phyloP scores from a whole-genome alignment of 1,139 yeast genomes.

The Suhomyces ambrosiae region DNA sequence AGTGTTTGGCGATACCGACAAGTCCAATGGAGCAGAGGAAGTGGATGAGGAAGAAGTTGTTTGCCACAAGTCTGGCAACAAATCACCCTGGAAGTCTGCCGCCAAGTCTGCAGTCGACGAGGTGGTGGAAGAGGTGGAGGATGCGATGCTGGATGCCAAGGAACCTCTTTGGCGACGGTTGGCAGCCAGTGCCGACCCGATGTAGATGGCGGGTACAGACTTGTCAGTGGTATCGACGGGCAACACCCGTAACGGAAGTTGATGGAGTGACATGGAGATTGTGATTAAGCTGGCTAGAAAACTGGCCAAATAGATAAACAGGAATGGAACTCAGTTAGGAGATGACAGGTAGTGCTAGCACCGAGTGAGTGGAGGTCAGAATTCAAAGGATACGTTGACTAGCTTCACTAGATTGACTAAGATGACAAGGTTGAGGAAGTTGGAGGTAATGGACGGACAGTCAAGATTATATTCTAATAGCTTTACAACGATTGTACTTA shows the following conservation, averaged over 20 bases:
- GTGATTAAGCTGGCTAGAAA: neutral
- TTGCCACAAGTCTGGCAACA: constrained; percentile 42
- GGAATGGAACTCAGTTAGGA: neutral
- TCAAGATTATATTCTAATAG: too few species aligned
- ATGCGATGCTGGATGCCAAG: constrained; percentile 23
- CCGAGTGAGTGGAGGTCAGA: neutral
- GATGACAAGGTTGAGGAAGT: too few species aligned
- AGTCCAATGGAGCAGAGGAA: constrained; percentile 4
- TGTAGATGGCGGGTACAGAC: constrained; percentile 2
- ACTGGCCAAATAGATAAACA: neutral
- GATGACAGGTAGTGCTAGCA: neutral
- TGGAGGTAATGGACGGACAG: too few species aligned
- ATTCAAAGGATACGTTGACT: too few species aligned
- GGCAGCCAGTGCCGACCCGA: constrained; percentile 2
- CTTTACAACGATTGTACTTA: too few species aligned
- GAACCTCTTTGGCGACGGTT: constrained; percentile 5
- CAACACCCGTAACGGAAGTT: constrained; percentile 17
- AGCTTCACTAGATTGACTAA: too few species aligned
- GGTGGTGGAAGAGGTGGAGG: constrained; percentile 23
- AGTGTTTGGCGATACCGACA: constrained; percentile 5
- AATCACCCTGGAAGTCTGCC: constrained; percentile 27
- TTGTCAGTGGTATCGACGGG: constrained; percentile 15
- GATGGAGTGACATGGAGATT: constrained; percentile 12
- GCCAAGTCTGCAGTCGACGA: constrained; percentile 24
- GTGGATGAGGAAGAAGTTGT: constrained; percentile 16